phyloP scores from a whole-genome alignment of 2,329 filamentous ascomycete species.

The Teratosphaeria gauchensis region DNA sequence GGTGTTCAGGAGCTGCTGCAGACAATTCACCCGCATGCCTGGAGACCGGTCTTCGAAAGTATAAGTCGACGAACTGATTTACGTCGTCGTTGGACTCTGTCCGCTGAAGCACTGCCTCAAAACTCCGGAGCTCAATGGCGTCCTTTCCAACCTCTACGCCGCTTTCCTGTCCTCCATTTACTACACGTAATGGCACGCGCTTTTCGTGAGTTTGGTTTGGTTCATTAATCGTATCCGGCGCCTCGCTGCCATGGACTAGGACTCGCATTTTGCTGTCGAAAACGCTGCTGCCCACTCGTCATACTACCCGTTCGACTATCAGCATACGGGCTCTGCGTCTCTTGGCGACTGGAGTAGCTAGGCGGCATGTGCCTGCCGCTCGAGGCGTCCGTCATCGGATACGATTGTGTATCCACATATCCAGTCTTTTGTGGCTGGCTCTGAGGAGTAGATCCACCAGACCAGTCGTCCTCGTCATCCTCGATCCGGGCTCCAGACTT shows the following conservation, averaged over 20 bases:
- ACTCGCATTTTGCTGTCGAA: conserved; percentile 36
- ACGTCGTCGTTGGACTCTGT: conserved; percentile 1
- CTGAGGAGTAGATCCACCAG: conserved; percentile 39
- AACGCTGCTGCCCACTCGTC: conserved; percentile 8
- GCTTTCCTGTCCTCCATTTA: background rate
- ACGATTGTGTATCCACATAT: conserved; percentile 38
- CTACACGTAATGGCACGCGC: background rate
- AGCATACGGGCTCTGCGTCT: conserved; percentile 11
- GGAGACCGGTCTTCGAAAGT: conserved; percentile 3
- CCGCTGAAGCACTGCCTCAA: background rate
- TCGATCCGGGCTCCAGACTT: conserved; percentile 52
- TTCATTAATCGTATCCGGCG: conserved; percentile 51
- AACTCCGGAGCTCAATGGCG: background rate
- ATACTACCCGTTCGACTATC: conserved; percentile 20
- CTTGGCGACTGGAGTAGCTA: conserved; percentile 21
- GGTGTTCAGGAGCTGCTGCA: background rate
- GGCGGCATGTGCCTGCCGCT: conserved; percentile 31
- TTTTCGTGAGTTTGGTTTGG: background rate
- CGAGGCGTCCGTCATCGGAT: conserved; percentile 25
- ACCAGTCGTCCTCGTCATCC: conserved; percentile 57
- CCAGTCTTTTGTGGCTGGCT: conserved; percentile 27
- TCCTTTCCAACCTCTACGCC: background rate
- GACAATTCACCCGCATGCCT: background rate
- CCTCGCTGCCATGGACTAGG: conserved; percentile 56
- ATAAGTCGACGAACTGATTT: conserved; percentile 3